These are phyloP conservation scores for Chaetoceros muelleri DNA, from an alignment of 108 stramenopile species.

Conservation along the genomic window DNA sequence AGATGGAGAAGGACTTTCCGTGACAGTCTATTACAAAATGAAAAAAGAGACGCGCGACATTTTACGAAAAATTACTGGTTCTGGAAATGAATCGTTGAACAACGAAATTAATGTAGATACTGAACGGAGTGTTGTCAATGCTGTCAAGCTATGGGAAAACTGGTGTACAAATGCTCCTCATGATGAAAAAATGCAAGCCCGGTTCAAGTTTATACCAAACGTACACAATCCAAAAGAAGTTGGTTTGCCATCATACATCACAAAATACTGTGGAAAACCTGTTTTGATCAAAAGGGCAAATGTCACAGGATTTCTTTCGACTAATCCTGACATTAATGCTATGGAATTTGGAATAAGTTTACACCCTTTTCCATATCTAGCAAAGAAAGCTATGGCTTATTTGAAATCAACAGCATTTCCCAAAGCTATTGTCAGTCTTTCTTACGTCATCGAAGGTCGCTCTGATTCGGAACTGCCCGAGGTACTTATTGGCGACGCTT, in stretches of 20 bases:
- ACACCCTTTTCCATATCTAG: conserved; percentile 74
- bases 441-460: conserved; percentile 73
- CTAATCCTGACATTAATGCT: conserved; percentile 53
- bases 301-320: conserved; percentile 60
- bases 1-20: conserved; percentile 64
- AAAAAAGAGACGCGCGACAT: conserved; percentile 62
- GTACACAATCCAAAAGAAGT: conserved; percentile 59
- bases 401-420: conserved; percentile 64
- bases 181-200: conserved; percentile 49
- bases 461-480: conserved; percentile 73
- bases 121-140: conserved; percentile 54
- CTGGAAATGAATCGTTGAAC: conserved; percentile 45
- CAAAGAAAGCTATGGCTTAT: conserved; percentile 70
- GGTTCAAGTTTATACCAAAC: conserved; percentile 66
- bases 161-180: conserved; percentile 66
- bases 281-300: conserved; percentile 75
- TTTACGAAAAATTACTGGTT: conserved; percentile 61
- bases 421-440: conserved; percentile 54
- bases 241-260: conserved; percentile 65
- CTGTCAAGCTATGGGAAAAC: conserved; percentile 66
- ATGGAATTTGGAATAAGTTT: conserved; percentile 79
- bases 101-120: conserved; percentile 30
- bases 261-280: conserved; percentile 74
- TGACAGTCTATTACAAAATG: conserved; percentile 67
- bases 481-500: conserved; percentile 55